Evolutionary conservation across 352 stramenopile genomes (phyloP).

Genomic region (Blastocystis sp.): DNA sequence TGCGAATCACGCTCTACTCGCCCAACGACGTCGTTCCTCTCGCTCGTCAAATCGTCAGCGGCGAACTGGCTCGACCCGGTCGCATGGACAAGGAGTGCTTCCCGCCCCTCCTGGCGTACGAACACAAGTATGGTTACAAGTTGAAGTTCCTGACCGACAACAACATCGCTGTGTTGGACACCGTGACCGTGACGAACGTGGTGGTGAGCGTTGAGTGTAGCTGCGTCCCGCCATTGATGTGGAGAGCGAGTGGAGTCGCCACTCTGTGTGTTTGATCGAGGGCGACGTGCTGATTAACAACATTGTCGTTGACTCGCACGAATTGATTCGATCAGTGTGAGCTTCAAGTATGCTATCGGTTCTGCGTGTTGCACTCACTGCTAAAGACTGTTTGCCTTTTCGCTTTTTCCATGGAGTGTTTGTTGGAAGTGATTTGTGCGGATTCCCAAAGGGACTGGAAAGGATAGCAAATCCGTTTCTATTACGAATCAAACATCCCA

Average conservation of each 20-base stretch:
- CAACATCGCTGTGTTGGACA: constrained; percentile 27
- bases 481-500: too few relatives aligned
- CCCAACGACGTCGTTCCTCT: not conserved
- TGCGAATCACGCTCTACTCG: not conserved
- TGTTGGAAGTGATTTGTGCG: not conserved
- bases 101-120: constrained; percentile 28
- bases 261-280: constrained; percentile 46
- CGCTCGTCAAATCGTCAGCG: not conserved
- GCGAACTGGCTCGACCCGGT: not conserved
- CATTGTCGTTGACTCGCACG: not conserved
- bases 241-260: not conserved
- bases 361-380: not conserved
- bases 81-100: constrained; percentile 1
- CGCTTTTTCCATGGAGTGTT: not conserved
- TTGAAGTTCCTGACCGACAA: constrained; percentile 68
- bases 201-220: not conserved
- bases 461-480: too few relatives aligned
- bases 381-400: not conserved
- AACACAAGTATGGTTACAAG: constrained; percentile 71
- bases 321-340: not conserved
- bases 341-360: not conserved
- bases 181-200: constrained; percentile 36
- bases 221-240: not conserved
- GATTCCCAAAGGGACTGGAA: too few relatives aligned
- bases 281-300: constrained; percentile 51